Base-by-base conservation (phyloP, 2,329 filamentous ascomycete species). In the Scedosporium aurantiacum region DNA sequence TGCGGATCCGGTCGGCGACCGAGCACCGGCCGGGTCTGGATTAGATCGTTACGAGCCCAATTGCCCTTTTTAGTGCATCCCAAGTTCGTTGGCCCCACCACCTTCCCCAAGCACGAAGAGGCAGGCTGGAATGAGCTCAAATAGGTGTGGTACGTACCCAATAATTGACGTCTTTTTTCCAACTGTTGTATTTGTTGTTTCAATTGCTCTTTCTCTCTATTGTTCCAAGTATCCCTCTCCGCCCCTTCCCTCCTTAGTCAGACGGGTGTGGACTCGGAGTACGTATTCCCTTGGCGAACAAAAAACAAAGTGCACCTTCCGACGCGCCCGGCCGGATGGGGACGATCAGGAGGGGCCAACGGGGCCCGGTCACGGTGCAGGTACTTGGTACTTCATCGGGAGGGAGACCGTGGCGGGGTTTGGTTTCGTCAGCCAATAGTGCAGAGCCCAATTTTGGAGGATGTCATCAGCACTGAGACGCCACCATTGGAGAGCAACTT, bases 1-100 rank as follows among this genome's bases (percentile, higher is more conserved):
- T 7, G 27, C 58, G 58, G 58, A 16, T 54, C 58, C 58, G 58
- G 28, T 60, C 58, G 58, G 58, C 58, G 58, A 60, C 58, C 58
- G 58, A 60, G 58, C 41, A 23, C n/a, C 47, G 47, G 47, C 47
- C 47, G 8, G 47, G 21, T 21, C 47, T 25, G 10, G 47, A 52
- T 12, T 21, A 10, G 21, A 52, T 21, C 10, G 7, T 32, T 32
- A 32, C 28, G 7, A 32, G 28, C 28, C 28, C 28, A 32, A 32
- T 32, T 32, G 28, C 28, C 28, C 28, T 32, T 32, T 32, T 32
- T 32, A 32, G 28, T 32, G 28, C 28, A 8, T 10, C 10, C n/a
- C 28, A 32, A 32, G 28, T 32, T 32, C 7, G 28, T 32, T 32
- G 28, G 28, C 28, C 28, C 28, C 28, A 32, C 28, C 28, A 8